Evolutionary conservation across 2,329 filamentous ascomycete species (phyloP), one percentile per base, ranked within the genome.

Genomic region (Aspergillus sp.): DNA sequence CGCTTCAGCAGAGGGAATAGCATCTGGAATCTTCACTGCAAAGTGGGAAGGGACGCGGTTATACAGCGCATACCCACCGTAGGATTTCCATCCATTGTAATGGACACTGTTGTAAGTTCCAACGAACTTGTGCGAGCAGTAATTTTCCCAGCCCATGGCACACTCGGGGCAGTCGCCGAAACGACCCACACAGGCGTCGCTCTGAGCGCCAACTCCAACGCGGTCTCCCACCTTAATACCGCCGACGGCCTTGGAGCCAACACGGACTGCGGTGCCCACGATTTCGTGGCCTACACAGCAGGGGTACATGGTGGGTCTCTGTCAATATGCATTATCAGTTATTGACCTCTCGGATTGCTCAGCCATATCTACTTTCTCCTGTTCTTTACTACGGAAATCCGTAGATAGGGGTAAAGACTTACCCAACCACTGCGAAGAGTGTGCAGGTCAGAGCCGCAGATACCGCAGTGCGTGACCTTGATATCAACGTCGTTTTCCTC

Each of bases 401-500:
- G 34, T 32, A 13, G 18, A 26, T 8, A 17, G 26, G 20, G 32
- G 15, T 41, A 15, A 30, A 44, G 38, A 64, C 69, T 53, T 62
- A 74, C 72, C 71, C 72, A 74, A 49, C 71, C 84, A 12, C 81
- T 83, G 18, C 79, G 76, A 4, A 87, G 73, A 4, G 74, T 80
- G 70, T 87, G 85, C 36, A 87, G 49, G 62, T 88, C 85, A 0
- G 81, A 82, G 54, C 84, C 86, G 67, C 86, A 89, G 61, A 89
- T 81, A 59, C 86, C 85, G 62, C 84, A 88, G 74, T 87, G 83
- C 0, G 82, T 81, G 62, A 88, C 74, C 66, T 84, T 80, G 63
- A 89, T 87, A 66, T 88, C 85, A 55, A 89, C 73, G 60, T 89
- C 85, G 24, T 79, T 82, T 68, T 89, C 86, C 44, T 85, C 81